These are phyloP conservation scores for Hippophae rhamnoides DNA, from an alignment of 306 rosid genomes.

Conservation along the genomic window DNA sequence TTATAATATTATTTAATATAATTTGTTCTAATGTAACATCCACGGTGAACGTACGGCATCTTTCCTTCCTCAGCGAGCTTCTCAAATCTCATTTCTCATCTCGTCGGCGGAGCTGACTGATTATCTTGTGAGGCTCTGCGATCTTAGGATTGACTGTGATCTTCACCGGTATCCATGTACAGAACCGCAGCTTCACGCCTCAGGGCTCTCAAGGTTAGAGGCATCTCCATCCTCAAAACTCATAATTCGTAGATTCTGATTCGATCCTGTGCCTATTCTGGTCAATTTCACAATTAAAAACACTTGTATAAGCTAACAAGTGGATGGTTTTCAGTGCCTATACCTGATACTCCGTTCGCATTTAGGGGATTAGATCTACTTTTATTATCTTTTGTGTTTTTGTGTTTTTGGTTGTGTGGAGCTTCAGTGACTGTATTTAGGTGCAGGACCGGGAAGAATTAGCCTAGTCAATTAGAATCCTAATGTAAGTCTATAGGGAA, in stretches of 20 bases:
- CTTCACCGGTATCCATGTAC: conserved; percentile 38
- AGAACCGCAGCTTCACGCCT: conserved; percentile 57
- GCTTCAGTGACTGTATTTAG: background rate
- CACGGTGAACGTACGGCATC: background rate
- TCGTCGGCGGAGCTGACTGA: background rate
- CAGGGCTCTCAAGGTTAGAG: conserved; percentile 46
- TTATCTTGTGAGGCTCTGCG: conserved; percentile 4
- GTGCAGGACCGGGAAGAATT: background rate
- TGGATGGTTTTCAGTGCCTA: background rate
- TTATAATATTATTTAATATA: no score
- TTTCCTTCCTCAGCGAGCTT: background rate
- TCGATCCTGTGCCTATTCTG: conserved; percentile 1
- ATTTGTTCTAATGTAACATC: no score
- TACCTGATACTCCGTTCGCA: background rate
- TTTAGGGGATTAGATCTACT: conserved; percentile 17
- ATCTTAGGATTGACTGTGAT: conserved; percentile 10
- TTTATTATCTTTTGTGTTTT: background rate
- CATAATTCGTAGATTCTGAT: background rate
- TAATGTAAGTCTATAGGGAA: background rate
- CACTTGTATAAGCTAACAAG: background rate
- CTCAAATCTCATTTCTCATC: background rate
- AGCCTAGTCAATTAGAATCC: background rate
- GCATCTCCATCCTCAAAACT: background rate
- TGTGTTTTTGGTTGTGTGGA: background rate
- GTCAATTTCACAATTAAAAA: background rate